These are phyloP conservation scores for Acanthamoeba lenticulata DNA, from an alignment of 208 protist genomes.

Conservation along the genomic window DNA sequence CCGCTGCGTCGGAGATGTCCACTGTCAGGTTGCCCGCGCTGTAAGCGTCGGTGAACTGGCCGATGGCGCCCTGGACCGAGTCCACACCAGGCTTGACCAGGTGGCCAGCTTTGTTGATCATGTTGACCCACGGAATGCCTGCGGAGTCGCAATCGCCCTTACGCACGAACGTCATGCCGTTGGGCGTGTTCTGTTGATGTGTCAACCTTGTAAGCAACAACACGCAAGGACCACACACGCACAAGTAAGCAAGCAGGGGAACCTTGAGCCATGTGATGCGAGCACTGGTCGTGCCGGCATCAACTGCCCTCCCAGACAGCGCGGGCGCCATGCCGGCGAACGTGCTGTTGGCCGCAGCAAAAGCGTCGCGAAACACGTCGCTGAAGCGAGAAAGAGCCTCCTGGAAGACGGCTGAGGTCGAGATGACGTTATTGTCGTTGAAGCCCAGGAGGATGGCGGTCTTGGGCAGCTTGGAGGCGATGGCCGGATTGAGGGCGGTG, in stretches of 20 bases:
- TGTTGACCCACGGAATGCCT: background rate
- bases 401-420: background rate
- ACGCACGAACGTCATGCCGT: background rate
- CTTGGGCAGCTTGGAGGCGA: background rate
- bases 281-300: background rate
- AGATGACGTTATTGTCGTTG: background rate
- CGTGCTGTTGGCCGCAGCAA: background rate
- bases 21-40: background rate
- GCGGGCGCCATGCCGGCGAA: background rate
- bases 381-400: background rate
- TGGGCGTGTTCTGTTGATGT: too few species aligned
- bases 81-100: background rate
- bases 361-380: background rate
- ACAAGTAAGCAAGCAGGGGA: too few species aligned
- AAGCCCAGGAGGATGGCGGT: background rate
- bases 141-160: background rate
- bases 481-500: background rate
- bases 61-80: background rate
- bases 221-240: too few species aligned
- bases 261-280: background rate
- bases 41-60: background rate
- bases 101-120: slow-evolving; percentile 9
- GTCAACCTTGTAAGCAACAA: too few species aligned
- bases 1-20: slow-evolving; percentile 10
- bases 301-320: background rate